Evolutionary conservation across 176 grass and related monocot genomes (phyloP).

Genomic region (Carex pumila): DNA sequence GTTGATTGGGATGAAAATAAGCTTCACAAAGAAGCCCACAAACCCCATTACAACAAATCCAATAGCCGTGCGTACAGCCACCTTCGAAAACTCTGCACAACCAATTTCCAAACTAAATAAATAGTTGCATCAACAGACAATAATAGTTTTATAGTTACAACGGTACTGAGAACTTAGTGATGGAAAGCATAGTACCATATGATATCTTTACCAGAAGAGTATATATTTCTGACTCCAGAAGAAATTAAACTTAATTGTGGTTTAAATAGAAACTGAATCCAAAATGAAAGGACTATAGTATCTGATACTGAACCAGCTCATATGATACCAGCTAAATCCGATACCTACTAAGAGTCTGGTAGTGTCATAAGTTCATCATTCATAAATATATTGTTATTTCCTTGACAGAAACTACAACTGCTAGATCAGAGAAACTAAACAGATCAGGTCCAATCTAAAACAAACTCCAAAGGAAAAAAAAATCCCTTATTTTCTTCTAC

Average conservation of each 20-base stretch:
- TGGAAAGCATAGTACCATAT: background rate
- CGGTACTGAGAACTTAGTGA: background rate
- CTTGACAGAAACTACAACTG: background rate
- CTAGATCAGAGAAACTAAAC: background rate
- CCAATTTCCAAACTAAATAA: background rate
- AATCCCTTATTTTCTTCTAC: no score
- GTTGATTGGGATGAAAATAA: conserved; percentile 97
- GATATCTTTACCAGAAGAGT: background rate
- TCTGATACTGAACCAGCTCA: background rate
- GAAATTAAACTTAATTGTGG: background rate
- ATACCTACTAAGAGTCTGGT: background rate
- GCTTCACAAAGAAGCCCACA: conserved; percentile 93
- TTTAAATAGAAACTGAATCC: background rate
- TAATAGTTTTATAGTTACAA: background rate
- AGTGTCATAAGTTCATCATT: background rate
- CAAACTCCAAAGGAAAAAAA: background rate
- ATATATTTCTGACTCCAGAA: background rate
- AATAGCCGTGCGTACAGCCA: conserved; percentile 64
- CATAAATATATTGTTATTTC: background rate
- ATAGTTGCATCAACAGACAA: background rate
- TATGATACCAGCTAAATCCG: background rate
- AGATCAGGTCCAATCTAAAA: background rate
- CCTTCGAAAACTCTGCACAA: conserved; percentile 73
- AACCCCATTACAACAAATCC: conserved; percentile 94
- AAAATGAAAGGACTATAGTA: background rate